phyloP scores from a whole-genome alignment of 2,329 filamentous ascomycete genomes.

The Bimuria novae-zelandiae region DNA sequence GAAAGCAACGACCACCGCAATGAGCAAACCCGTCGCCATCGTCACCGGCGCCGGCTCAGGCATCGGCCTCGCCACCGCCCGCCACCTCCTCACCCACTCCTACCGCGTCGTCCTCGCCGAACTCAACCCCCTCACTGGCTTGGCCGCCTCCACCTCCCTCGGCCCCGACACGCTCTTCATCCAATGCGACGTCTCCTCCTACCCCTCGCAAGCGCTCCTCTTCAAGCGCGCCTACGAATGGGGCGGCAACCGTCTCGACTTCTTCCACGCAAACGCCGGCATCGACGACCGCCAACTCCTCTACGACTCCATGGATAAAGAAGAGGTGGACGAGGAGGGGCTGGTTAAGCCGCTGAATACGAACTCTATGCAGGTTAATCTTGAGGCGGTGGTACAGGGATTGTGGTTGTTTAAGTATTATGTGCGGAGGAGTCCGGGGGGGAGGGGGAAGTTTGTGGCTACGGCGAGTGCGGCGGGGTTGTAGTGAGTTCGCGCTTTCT shows the following conservation, averaged over 20 bases:
- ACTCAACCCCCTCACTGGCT: constrained; percentile 41
- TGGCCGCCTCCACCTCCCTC: constrained; percentile 32
- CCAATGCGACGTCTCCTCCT: constrained; percentile 48
- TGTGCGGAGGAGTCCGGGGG: constrained; percentile 46
- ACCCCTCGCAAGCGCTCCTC: constrained; percentile 43
- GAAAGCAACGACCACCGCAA: neutral
- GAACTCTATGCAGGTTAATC: constrained; percentile 47
- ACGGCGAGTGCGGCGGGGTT: constrained; percentile 46
- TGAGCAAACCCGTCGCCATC: constrained; percentile 48
- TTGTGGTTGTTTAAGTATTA: constrained; percentile 51
- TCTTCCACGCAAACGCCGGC: constrained; percentile 52
- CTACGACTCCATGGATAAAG: constrained; percentile 38
- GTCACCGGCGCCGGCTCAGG: constrained; percentile 53
- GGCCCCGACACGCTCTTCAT: constrained; percentile 42
- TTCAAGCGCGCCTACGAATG: constrained; percentile 50
- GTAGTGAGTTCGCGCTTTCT: constrained; percentile 32
- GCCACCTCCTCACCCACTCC: constrained; percentile 45
- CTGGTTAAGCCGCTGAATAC: constrained; percentile 45
- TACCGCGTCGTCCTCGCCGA: constrained; percentile 54
- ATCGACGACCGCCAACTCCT: constrained; percentile 47
- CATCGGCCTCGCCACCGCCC: constrained; percentile 51
- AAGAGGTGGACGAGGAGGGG: constrained; percentile 41
- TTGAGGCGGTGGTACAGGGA: constrained; percentile 49
- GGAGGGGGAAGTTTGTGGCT: constrained; percentile 45
- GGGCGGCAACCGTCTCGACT: constrained; percentile 49